Evolutionary conservation across 257 asterid species (phyloP).

Genomic region (Capsicum chinense): DNA sequence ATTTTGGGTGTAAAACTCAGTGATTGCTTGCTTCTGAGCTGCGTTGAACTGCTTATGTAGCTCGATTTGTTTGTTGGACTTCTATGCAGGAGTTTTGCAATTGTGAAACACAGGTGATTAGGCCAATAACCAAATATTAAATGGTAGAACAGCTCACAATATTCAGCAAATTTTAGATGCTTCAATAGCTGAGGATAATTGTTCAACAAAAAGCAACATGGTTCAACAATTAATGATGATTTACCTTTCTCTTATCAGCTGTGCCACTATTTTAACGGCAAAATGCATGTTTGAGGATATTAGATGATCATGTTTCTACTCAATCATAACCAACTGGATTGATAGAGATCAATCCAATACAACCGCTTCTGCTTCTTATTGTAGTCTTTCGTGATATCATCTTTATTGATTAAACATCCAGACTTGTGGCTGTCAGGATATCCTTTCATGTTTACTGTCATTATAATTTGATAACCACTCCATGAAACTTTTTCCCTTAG

Average conservation of each 20-base stretch:
- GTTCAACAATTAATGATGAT: neutral
- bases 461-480: constrained; percentile 56
- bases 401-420: neutral
- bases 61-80: constrained; percentile 14
- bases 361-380: neutral
- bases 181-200: constrained; percentile 14
- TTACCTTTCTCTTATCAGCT: constrained; percentile 21
- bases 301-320: neutral
- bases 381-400: neutral
- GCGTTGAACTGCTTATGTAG: neutral
- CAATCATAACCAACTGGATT: neutral
- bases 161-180: constrained; percentile 22
- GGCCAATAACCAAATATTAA: constrained; percentile 23
- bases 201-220: neutral
- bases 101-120: neutral
- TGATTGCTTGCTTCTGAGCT: constrained; percentile 15
- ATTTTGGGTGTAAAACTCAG: neutral
- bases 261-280: neutral
- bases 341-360: neutral
- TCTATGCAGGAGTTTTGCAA: neutral
- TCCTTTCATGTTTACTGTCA: constrained; percentile 16
- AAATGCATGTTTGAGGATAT: neutral
- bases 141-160: neutral
- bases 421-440: constrained; percentile 17
- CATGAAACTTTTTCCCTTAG: constrained; percentile 67